Percentiles rank a stretch among this genome's conserved stretches.
These are phyloP conservation scores for Amanita rimosa DNA, from an alignment of 768 basidiomycete species.

Conservation along the genomic window DNA sequence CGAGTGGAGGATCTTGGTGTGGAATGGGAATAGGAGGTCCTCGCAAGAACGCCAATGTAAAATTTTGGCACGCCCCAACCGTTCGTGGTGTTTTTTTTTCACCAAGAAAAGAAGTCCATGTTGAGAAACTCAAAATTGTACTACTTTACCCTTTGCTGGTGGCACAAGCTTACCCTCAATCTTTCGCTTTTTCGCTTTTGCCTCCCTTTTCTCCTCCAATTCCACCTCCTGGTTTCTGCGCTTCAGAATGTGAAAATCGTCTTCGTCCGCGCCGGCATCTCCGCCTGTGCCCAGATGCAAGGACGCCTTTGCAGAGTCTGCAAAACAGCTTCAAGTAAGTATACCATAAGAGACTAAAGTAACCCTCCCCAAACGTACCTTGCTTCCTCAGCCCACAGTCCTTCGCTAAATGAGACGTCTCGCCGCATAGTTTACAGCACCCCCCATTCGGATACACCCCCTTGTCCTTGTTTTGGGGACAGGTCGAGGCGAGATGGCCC, in stretches of 20 bases:
- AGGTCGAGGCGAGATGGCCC: conserved; percentile 80
- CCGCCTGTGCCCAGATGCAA: conserved; percentile 32
- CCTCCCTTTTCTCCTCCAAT: conserved; percentile 38
- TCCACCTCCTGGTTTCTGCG: conserved; percentile 52
- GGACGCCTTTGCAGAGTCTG: conserved; percentile 26
- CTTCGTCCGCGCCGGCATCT: conserved; percentile 80
- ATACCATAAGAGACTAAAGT: neutral
- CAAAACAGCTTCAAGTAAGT: conserved; percentile 6
- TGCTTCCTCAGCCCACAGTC: conserved; percentile 62
- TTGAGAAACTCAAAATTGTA: neutral
- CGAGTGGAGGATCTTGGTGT: too few species aligned
- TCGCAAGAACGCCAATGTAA: too few species aligned
- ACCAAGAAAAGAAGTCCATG: too few species aligned
- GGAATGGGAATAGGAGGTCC: too few species aligned
- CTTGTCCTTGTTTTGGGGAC: conserved; percentile 67
- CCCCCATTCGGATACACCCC: conserved; percentile 91
- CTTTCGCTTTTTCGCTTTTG: conserved; percentile 26
- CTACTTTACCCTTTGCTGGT: neutral
- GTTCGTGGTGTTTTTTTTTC: too few species aligned
- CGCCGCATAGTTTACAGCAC: conserved; percentile 79
- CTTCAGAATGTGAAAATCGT: conserved; percentile 83
- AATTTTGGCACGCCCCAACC: too few species aligned
- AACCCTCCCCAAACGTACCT: conserved; percentile 23
- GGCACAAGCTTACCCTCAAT: conserved; percentile 30
- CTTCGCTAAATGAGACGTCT: conserved; percentile 76